Base-by-base conservation (phyloP, 2,329 filamentous ascomycete genomes). In the Fusarium equiseti region DNA sequence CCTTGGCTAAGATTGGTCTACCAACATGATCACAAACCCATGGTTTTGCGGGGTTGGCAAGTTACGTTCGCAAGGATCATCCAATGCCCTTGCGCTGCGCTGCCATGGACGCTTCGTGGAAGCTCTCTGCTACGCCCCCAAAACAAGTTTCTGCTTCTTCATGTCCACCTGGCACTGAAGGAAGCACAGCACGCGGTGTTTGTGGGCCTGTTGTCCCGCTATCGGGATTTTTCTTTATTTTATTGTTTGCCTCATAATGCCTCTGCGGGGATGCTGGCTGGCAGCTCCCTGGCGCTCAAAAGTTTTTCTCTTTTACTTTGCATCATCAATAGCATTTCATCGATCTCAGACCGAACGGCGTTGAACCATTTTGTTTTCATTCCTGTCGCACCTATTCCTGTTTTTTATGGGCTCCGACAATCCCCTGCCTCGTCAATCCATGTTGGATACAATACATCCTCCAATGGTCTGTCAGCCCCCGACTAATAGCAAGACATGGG, bases 211-310 rank as follows among this genome's bases (percentile, higher is more conserved):
- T 53, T 46, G 46, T 49, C 49, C 40, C 38, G n/a, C 55, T 26
- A 26, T 42, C 44, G 32, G 29, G n/a, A 38, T 42, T 29, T 32
- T 22, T 22, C 20, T 57, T 60, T 53, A 20, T 51, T 71, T 53
- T 63, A 65, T 56, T 51, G 50, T 62, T 44, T 59, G 38, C 35
- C 43, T 63, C 54, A 68, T 49, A 26, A 29, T 72, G 57, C 67
- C 67, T 60, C 50, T 62, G 56, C 45, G 61, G 68, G 44, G 57
- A 48, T 56, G 51, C 50, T 27, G 26, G 50, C 24, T 51, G 50
- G 26, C 38, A 42, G 61, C 56, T 67, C 60, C 68, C 63, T 63
- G 73, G 73, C 73, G 73, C 71, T 72, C 55, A 75, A 75, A 75
- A 75, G 73, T 75, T 68, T 72, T 59, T 45, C 16, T 42, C n/a